Percentiles rank a stretch among this genome's conserved stretches.
These are phyloP conservation scores for Lathyrus sativus DNA, from an alignment of 306 rosid species.

Conservation along the genomic window DNA sequence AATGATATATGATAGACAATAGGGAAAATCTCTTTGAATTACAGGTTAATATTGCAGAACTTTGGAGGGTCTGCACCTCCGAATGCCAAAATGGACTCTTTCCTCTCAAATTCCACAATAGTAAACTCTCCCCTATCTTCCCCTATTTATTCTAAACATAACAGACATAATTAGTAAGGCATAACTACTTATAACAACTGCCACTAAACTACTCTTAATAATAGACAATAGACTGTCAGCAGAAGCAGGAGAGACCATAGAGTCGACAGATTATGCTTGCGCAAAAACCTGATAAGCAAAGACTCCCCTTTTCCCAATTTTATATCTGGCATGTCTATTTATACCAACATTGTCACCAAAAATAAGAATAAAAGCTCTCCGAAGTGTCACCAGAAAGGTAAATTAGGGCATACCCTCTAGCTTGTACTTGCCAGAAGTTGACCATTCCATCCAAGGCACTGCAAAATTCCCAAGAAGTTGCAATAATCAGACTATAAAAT, in stretches of 20 bases:
- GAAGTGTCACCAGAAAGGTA: conserved; percentile 12
- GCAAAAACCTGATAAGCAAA: conserved; percentile 7
- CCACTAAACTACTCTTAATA: too few species aligned
- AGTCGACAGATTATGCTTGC: conserved; percentile 17
- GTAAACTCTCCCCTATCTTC: too few species aligned
- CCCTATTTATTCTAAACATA: too few species aligned
- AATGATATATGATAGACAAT: too few species aligned
- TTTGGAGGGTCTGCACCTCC: too few species aligned
- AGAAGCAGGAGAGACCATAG: conserved; percentile 12
- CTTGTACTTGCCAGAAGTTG: conserved; percentile 87
- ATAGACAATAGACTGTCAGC: conserved; percentile 10
- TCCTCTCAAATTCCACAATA: too few species aligned
- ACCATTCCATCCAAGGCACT: conserved; percentile 95
- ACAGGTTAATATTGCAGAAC: too few species aligned
- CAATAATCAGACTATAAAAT: conserved; percentile 37
- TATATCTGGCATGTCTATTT: conserved; percentile 1
- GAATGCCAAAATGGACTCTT: too few species aligned
- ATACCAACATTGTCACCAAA: conserved; percentile 18
- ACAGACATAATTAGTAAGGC: too few species aligned
- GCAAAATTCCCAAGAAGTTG: conserved; percentile 50
- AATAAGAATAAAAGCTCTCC: conserved; percentile 27
- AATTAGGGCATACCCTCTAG: conserved; percentile 68
- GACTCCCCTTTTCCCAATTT: conserved; percentile 3
- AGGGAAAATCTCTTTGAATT: too few species aligned
- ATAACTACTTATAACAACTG: too few species aligned